Base-by-base conservation (phyloP, 2,329 filamentous ascomycete genomes). In the Ceratocystiopsis brevicomis region DNA sequence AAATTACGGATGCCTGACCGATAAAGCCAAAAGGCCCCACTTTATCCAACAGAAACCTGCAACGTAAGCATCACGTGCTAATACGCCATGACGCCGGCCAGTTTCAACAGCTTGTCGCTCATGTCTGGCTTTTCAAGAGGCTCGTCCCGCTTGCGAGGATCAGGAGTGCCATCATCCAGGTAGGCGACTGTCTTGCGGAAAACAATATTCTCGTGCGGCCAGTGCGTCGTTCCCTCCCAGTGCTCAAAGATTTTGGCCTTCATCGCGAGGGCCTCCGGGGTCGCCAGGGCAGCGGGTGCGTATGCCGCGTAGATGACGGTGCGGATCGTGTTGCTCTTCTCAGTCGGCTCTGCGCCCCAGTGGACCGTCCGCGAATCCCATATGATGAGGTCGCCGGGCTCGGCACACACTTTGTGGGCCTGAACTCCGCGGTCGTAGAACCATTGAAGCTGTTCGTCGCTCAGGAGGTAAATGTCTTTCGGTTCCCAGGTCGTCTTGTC, bases 281-380 rank as follows among this genome's bases (percentile, higher is more conserved):
- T 54, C 4, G 57, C 59, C 35, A 57, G 48, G 3, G 46, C 48
- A 3, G 58, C 60, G 2, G 59, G 60, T 44, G 57, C 56, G 41
- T 54, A 61, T 36, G 56, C 53, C 0, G 56, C 56, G 32, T 61
- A 60, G 9, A 61, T 53, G 3, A 54, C 55, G 12, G 59, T 56
- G 1, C 59, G 53, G 21, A 56, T 56, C 12, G 49, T 45, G 4
- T 43, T 48, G 3, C 53, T 53, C 33, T 47, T 37, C 18, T 50
- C 47, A 1, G 45, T 54, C 0, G 59, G 57, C n/a, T 56, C 54
- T 5, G 53, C 46, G 17, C 59, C 59, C 41, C 58, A 62, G 45
- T 62, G 60, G 13, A 58, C 8, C 55, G 57, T 6, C 57, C 53
- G 34, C 51, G 38, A 52, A 45, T 61, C 59, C 54, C 59, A 61